These are phyloP conservation scores for Cornus florida DNA, from an alignment of 148 eudicot genomes.

Conservation along the genomic window DNA sequence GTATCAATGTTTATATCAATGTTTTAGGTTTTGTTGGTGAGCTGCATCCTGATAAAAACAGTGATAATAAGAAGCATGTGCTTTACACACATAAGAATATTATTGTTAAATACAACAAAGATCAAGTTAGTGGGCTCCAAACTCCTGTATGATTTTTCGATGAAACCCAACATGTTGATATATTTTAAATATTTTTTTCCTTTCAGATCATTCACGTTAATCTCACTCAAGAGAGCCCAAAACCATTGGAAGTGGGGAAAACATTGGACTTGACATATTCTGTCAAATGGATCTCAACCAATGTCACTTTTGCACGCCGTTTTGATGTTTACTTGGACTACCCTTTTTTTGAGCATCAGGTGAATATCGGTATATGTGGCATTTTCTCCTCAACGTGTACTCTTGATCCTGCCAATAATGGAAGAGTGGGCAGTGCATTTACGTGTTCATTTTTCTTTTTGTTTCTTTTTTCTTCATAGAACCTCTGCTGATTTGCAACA, in stretches of 20 bases:
- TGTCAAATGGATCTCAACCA: constrained; percentile 71
- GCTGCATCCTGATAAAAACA: constrained; percentile 66
- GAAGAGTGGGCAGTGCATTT: background rate
- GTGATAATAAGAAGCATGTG: constrained; percentile 62
- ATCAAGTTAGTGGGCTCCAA: constrained; percentile 53
- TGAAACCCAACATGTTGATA: background rate
- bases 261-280: constrained; percentile 86
- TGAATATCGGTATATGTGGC: constrained; percentile 13
- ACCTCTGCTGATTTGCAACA: background rate
- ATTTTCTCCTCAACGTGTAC: background rate
- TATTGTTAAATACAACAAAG: constrained; percentile 64
- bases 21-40: constrained; percentile 85
- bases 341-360: constrained; percentile 99
- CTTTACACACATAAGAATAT: constrained; percentile 75
- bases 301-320: constrained; percentile 79
- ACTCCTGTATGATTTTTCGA: background rate
- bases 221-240: constrained; percentile 80
- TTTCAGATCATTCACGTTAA: constrained; percentile 94
- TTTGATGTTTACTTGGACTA: constrained; percentile 96
- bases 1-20: background rate
- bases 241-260: constrained; percentile 79
- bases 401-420: background rate
- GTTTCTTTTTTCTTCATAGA: background rate
- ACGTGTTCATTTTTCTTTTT: background rate
- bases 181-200: background rate